Evolutionary conservation across 2,329 filamentous ascomycete genomes (phyloP), one percentile per base, ranked within the genome.

Genomic region (Ophiosphaerella herpotricha): DNA sequence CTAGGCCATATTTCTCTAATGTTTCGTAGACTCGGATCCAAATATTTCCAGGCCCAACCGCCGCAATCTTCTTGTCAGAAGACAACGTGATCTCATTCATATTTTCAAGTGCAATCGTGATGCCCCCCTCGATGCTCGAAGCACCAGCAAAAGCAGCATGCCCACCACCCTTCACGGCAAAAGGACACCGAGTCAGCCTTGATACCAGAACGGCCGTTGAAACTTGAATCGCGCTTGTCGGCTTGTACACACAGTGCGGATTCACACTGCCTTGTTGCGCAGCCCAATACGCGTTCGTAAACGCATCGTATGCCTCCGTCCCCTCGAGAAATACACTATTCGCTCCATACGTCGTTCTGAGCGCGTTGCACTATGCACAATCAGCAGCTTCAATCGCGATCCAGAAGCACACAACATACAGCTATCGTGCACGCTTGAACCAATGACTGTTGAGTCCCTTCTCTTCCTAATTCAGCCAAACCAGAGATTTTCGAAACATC

Each of bases 91-190:
- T 58, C 7, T 58, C 29, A 21, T 67, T 64, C 29, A 71, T 26
- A 7, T 56, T 60, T 26, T 66, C 52, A 36, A 72, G 24, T 18
- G 63, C 58, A 24, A 71, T 53, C 1, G 67, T 71, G 7, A 72
- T 64, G 12, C 69, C 69, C 26, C 57, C 60, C 8, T 70, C 55
- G 23, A 71, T 71, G 40, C 64, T 71, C 1, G 68, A 69, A 9
- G 57, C 52, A 8, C 67, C 68, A 21, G 60, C 60, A 29, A 60
- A 62, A 2, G 61, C 58, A 39, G 61, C 57, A 47, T 68, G 66
- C 2, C 66, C 63, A 5, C 60, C 60, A 23, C 74, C 71, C 46
- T 74, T 76, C 3, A 79, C 67, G 4, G 75, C 74, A 46, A 77
- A 76, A 72, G 59, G 62, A 38, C 68, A 73, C 41, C 57, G 58